Base-by-base conservation (phyloP, 106 monocot genomes). In the Dendrobium catenatum region DNA sequence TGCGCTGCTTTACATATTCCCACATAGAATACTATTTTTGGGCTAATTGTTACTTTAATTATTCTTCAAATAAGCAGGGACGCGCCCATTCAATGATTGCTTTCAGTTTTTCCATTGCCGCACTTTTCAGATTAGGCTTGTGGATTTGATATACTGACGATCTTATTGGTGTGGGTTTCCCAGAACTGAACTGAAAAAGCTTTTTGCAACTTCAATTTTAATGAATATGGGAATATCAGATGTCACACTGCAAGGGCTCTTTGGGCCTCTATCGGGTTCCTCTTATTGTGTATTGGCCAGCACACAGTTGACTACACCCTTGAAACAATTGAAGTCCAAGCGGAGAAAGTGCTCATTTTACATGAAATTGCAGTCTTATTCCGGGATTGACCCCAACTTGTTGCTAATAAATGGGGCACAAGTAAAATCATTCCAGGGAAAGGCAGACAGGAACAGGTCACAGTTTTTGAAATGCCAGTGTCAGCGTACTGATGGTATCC, bases 401-500 rank as follows among this genome's bases (percentile, higher is more conserved):
- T 10, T 51, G 15, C 77, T 42, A 49, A 19, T 77, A 44, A 31
- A 73, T 82, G 79, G 78, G 27, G 78, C 27, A 33, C 61, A 20
- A 22, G 8, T 43, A 16, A n/a, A 33, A n/a, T 72, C 43, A 27
- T 82, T 72, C 19, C n/a, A 43, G 18, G 31, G 48, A 68, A 78
- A 56, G 74, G 20, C 68, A 61, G 0, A 58, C 33, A 26, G 61
- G 9, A 73, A 22, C 37, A 77, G 77, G 73, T 79, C 75, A 24
- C 44, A 17, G 42, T 78, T 68, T 20, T 68, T 76, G 0, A 55
- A 42, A 59, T 84, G 82, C 73, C 81, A 84, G 59, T 98, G 97
- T 73, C 88, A 92, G 73, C 54, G 55, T 13, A 80, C 72, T 41
- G 89, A 94, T 1, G 77, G 79, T n/a, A 24, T 83, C 7, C 16